These are phyloP conservation scores for Cyclotella sp. DNA, from an alignment of 108 stramenopile genomes.

Conservation along the genomic window DNA sequence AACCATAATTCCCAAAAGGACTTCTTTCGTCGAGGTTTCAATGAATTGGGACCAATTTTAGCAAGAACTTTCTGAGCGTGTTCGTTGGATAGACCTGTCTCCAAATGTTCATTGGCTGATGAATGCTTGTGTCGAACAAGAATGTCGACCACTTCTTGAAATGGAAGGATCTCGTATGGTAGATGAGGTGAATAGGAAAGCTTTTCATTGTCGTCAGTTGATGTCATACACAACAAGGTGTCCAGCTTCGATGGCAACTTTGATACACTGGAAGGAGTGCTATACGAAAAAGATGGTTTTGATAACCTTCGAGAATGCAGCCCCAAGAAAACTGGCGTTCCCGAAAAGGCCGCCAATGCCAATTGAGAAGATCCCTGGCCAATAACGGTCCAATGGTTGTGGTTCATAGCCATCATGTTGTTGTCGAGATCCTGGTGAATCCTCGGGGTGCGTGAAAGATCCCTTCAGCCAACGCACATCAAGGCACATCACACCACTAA, in stretches of 20 bases:
- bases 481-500: too few relatives aligned
- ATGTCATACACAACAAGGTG: neutral
- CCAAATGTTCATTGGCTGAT: constrained; percentile 15
- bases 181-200: constrained; percentile 9
- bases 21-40: constrained; percentile 21
- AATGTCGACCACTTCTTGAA: constrained; percentile 12
- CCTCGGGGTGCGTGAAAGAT: too few relatives aligned
- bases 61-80: constrained; percentile 6
- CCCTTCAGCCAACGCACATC: too few relatives aligned
- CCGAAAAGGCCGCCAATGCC: neutral
- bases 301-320: neutral
- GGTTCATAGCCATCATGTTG: too few relatives aligned
- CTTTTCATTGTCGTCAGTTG: neutral
- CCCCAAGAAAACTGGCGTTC: neutral
- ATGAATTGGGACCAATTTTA: constrained; percentile 34
- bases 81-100: constrained; percentile 31
- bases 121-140: constrained; percentile 9
- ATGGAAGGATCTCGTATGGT: constrained; percentile 36
- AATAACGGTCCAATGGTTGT: neutral
- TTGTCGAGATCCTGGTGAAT: too few relatives aligned
- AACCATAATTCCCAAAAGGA: constrained; percentile 44
- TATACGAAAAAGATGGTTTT: neutral
- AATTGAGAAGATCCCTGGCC: neutral
- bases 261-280: neutral
- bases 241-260: neutral